phyloP scores from a whole-genome alignment of 1,139 yeast species.

The Hansenula sp. region DNA sequence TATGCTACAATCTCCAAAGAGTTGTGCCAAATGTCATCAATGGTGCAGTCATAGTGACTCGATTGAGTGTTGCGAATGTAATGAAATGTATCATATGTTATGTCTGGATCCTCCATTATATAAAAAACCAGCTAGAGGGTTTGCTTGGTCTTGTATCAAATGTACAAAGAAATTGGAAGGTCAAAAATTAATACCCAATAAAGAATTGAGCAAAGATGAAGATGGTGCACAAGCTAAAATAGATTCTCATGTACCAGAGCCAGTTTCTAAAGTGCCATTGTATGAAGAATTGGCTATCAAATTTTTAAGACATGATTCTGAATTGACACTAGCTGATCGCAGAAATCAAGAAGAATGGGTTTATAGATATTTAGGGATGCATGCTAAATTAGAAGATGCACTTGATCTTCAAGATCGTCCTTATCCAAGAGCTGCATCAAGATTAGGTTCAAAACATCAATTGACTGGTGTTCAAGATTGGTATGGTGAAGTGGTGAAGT shows the following conservation, averaged over 20 bases:
- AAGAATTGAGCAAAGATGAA: conserved; percentile 4
- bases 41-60: conserved; percentile 82
- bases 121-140: conserved; percentile 81
- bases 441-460: conserved; percentile 75
- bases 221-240: background rate
- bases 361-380: conserved; percentile 74
- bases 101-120: conserved; percentile 84
- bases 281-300: conserved; percentile 59
- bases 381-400: conserved; percentile 73
- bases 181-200: conserved; percentile 15
- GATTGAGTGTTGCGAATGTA: conserved; percentile 80
- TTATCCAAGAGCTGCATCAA: conserved; percentile 76
- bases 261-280: conserved; percentile 34
- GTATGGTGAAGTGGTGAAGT: conserved; percentile 63
- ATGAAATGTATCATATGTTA: conserved; percentile 65
- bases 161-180: conserved; percentile 49
- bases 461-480: conserved; percentile 63
- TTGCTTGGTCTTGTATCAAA: conserved; percentile 88
- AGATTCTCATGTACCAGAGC: background rate
- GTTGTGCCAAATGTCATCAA: conserved; percentile 73
- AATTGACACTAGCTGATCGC: conserved; percentile 40
- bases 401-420: conserved; percentile 78
- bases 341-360: conserved; percentile 70
- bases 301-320: conserved; percentile 43
- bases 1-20: conserved; percentile 56